Conservation (phyloP, 257 asterid genomes). For the Plantago major region DNA sequence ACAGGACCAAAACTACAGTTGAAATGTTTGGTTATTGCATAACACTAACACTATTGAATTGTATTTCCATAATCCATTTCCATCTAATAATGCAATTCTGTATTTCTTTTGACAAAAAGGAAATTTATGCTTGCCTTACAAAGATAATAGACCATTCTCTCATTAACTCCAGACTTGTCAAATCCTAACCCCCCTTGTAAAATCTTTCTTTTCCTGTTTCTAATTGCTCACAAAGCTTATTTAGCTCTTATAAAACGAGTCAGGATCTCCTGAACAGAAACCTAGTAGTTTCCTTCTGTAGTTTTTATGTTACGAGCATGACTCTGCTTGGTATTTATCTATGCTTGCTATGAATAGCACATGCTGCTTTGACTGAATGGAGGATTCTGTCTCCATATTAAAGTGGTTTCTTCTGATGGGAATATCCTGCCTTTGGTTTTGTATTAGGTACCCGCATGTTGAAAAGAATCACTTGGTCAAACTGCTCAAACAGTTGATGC, state of each 20-base stretch:
- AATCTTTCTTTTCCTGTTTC: not conserved
- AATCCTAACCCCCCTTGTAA: too few relatives aligned
- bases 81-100: slow-evolving; percentile 11
- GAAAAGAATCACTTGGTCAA: slow-evolving; percentile 71
- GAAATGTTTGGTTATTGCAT: not conserved
- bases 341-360: slow-evolving; percentile 3
- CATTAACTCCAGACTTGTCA: too few relatives aligned
- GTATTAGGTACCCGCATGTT: slow-evolving; percentile 78
- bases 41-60: not conserved
- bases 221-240: not conserved
- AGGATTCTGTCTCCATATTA: slow-evolving; percentile 10
- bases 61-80: slow-evolving; percentile 3
- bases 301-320: slow-evolving; percentile 3
- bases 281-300: not conserved
- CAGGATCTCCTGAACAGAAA: slow-evolving; percentile 11
- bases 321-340: slow-evolving; percentile 1
- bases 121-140: too few relatives aligned
- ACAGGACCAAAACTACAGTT: not conserved
- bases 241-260: slow-evolving; percentile 7
- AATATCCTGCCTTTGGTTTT: slow-evolving; percentile 7
- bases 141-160: too few relatives aligned
- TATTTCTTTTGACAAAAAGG: not conserved
- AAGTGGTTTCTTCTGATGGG: slow-evolving; percentile 21
- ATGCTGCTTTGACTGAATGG: slow-evolving; percentile 9
- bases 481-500: slow-evolving; percentile 78